phyloP scores from a whole-genome alignment of 345 rosid species.

The Gossypium bickii region DNA sequence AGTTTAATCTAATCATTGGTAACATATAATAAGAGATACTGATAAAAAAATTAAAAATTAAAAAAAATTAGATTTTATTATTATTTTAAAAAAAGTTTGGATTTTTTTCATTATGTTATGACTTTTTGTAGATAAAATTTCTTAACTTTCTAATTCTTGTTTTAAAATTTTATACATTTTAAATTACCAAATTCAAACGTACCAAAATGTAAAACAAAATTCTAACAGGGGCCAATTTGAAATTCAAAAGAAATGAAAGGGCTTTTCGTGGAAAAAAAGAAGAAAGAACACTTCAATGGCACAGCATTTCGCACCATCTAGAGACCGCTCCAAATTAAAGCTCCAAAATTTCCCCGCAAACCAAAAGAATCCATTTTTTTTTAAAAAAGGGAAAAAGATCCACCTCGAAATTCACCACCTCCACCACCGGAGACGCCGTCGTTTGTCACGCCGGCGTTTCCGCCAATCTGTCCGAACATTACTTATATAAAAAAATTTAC shows the following conservation, averaged over 20 bases:
- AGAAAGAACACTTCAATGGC: conserved; percentile 1
- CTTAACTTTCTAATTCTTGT: too few relatives aligned
- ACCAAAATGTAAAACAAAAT: not conserved
- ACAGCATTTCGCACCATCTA: conserved; percentile 15
- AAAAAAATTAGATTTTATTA: too few relatives aligned
- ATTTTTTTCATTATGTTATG: too few relatives aligned
- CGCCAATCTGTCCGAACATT: conserved; percentile 3
- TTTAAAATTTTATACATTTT: too few relatives aligned
- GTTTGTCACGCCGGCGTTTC: conserved; percentile 67
- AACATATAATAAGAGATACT: too few relatives aligned
- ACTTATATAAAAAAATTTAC: not conserved
- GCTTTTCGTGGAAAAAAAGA: not conserved
- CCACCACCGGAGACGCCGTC: conserved; percentile 56
- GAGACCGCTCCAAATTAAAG: not conserved
- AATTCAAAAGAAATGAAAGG: not conserved
- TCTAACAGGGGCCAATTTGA: not conserved
- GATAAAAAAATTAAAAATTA: too few relatives aligned
- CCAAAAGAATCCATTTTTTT: not conserved
- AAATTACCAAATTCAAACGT: not conserved
- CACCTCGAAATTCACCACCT: not conserved
- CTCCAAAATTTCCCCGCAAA: not conserved
- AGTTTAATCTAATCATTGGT: too few relatives aligned
- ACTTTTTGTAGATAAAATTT: too few relatives aligned
- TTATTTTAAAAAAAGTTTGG: too few relatives aligned
- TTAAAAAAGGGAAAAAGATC: not conserved